Evolutionary conservation across 225 moss, liverwort and hornwort species (phyloP), one percentile per base, ranked within the genome.

Genomic region (Pleurozium schreberi): DNA sequence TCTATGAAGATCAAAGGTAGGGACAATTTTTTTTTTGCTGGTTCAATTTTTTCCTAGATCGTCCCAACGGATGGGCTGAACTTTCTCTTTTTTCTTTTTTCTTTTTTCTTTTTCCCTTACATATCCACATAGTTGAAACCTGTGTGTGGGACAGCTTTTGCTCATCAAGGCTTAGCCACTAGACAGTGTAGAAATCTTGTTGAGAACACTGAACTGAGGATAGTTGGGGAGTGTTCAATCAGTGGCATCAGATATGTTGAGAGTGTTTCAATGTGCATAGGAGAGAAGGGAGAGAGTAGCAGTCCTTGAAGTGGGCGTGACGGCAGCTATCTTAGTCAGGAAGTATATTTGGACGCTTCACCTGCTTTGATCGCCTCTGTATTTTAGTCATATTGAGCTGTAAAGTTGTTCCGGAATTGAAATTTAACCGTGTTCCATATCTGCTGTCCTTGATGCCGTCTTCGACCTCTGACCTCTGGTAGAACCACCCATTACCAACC

Each of bases 1-100:
- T 73, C 87, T 94, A 34, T 97, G 73, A 94, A 77, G 90, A 90
- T 64, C 92, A 76, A 91, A 91, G 84, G 57, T 85, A 55, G 70
- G 38, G 52, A 79, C 40, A 40, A 66, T 42, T 80, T 83, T 70
- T 64, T 55, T n/a, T 78, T 21, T 47, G 9, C 61, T 55, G 38
- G 63, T 77, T 79, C 49, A 67, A 77, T 23, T 64, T 50, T n/a
- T 64, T 78, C 78, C 85, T 66, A 84, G 86, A 64, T 78, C 81
- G 33, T 77, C 83, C 47, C 21, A 86, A 31, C 59, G 33, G 50
- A 74, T 88, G 60, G 86, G 22, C 86, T 80, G 78, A 52, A 61
- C 80, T 60, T 52, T 40, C 50, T 69, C 45, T 26, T 89, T 84
- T 64, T 47, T 5, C 10, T 53, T 31, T 18, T 31, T 50, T 70